These are phyloP conservation scores for Macrocybe gigantea DNA, from an alignment of 768 basidiomycete genomes.

Conservation along the genomic window DNA sequence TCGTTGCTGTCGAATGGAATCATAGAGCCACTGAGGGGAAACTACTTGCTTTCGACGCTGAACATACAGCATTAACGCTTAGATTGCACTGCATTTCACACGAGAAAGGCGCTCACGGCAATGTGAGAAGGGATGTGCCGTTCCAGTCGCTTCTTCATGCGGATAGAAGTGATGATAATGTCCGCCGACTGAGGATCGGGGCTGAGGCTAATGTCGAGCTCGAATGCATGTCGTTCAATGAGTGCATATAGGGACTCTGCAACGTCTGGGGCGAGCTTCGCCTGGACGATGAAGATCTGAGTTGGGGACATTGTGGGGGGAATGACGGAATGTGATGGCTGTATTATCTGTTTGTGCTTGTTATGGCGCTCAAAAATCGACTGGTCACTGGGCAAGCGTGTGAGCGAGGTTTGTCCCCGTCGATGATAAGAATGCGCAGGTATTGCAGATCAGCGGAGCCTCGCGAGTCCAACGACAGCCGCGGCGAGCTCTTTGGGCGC, in stretches of 20 bases:
- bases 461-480: too few species aligned
- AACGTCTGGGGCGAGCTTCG: constrained; percentile 24
- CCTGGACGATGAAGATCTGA: constrained; percentile 26
- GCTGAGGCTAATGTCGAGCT: constrained; percentile 27
- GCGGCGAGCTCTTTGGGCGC: too few species aligned
- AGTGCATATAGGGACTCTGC: constrained; percentile 29
- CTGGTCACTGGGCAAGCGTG: too few species aligned
- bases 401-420: too few species aligned
- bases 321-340: too few species aligned
- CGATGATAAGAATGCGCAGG: too few species aligned
- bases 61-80: not conserved
- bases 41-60: constrained; percentile 66
- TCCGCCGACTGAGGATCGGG: constrained; percentile 44
- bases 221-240: constrained; percentile 19
- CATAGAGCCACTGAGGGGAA: constrained; percentile 63
- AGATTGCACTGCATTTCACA: constrained; percentile 2
- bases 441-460: too few species aligned
- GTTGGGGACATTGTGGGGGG: too few species aligned
- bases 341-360: too few species aligned
- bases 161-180: constrained; percentile 59
- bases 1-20: constrained; percentile 41
- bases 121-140: constrained; percentile 61
- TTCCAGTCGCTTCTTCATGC: constrained; percentile 63
- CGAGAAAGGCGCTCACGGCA: constrained; percentile 40
- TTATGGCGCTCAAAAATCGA: too few species aligned